These are phyloP conservation scores for Nepenthes mirabilis DNA, from an alignment of 148 eudicot species.

Conservation along the genomic window DNA sequence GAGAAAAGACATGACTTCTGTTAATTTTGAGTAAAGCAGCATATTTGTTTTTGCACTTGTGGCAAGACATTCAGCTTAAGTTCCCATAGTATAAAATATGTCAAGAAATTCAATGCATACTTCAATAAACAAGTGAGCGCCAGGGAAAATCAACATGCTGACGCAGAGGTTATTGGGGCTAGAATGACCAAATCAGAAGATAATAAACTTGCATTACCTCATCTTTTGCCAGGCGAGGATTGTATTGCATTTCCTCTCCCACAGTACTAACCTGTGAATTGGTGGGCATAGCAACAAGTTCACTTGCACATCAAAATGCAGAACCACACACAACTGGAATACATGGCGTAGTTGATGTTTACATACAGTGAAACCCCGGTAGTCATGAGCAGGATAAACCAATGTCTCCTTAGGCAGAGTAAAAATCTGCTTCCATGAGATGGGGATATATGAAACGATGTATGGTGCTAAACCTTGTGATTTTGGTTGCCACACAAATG, in stretches of 20 bases:
- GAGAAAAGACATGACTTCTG: no score
- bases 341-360: background rate
- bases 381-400: conserved; percentile 93
- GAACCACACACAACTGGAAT: background rate
- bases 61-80: no score
- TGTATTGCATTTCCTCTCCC: conserved; percentile 77
- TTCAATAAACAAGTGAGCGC: no score
- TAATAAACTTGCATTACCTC: conserved; percentile 27
- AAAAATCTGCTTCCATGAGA: conserved; percentile 55
- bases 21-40: no score
- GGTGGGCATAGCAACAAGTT: background rate
- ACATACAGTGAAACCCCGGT: conserved; percentile 85
- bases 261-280: conserved; percentile 73
- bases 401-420: conserved; percentile 81
- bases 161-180: no score
- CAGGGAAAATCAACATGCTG: no score
- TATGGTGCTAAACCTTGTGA: background rate
- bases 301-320: background rate
- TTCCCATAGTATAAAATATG: no score
- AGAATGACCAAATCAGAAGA: no score
- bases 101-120: no score
- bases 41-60: no score
- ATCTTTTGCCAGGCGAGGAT: conserved; percentile 88
- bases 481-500: conserved; percentile 1
- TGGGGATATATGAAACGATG: conserved; percentile 3